phyloP scores from a whole-genome alignment of 2,329 filamentous ascomycete genomes.

The Lecanosticta acicola region DNA sequence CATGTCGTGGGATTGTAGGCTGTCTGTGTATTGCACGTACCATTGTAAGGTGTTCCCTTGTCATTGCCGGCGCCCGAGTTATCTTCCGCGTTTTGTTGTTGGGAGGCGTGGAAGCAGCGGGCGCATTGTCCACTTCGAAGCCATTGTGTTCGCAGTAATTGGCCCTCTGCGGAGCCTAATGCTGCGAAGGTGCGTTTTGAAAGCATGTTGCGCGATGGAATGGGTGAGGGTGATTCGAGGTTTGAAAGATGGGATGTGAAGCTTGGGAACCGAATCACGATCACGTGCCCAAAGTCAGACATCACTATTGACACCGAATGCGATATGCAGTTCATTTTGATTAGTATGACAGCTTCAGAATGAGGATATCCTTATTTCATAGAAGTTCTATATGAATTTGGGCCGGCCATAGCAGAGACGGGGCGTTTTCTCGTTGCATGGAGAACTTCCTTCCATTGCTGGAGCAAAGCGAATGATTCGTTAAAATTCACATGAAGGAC shows the following conservation, averaged over 20 bases:
- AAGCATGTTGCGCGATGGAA: slow-evolving; percentile 10
- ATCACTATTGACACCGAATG: too few species aligned
- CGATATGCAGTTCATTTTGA: too few species aligned
- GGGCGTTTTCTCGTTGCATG: too few species aligned
- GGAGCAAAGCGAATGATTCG: too few species aligned
- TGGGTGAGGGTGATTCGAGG: slow-evolving; percentile 7
- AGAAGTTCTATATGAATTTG: too few species aligned
- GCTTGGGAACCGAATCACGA: background rate
- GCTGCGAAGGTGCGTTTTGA: slow-evolving; percentile 11
- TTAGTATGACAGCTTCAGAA: too few species aligned
- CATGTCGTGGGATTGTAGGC: too few species aligned
- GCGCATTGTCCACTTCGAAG: slow-evolving; percentile 18
- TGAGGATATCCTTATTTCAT: too few species aligned
- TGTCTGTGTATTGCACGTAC: background rate
- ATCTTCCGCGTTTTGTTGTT: slow-evolving; percentile 10
- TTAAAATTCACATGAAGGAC: too few species aligned
- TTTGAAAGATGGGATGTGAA: background rate
- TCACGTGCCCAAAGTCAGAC: too few species aligned
- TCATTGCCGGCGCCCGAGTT: slow-evolving; percentile 6
- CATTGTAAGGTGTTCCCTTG: slow-evolving; percentile 9
- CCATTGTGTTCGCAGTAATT: slow-evolving; percentile 11
- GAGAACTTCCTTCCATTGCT: too few species aligned
- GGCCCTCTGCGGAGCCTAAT: slow-evolving; percentile 19
- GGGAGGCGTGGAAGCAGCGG: slow-evolving; percentile 20
- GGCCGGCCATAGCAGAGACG: too few species aligned